Evolutionary conservation across 495 filamentous ascomycete genomes (phyloP), one percentile per base, ranked within the genome.

Genomic region (Lepidopterella palustris): DNA sequence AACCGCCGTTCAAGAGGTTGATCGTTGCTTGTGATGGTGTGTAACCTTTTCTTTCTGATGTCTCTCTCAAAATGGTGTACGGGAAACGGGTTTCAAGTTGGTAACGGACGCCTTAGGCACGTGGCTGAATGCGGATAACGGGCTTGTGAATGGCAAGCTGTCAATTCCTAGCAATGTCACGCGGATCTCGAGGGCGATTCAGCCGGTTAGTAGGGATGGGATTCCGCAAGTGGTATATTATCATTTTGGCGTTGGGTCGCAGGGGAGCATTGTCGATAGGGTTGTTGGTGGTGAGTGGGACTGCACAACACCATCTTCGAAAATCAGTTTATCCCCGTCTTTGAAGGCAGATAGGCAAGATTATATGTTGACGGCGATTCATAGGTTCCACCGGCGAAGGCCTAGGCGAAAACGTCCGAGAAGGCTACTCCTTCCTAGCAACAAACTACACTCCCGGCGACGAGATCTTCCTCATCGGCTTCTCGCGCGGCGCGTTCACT

Each of bases 401-500:
- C 8, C 56, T 76, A 9, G 56, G 55, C 9, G 71, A 85, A 71
- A 82, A 86, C 63, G 81, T 90, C 47, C 76, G 83, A 23, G 82
- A 84, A 63, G 81, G 79, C 0, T 90, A 90, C 67, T 76, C 79
- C 5, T 89, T 87, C 63, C 68, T 88, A 15, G 79, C 79, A 23
- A 80, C 82, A 45, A 90, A 90, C 72, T 88, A 83, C 61, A 71
- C 78, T 27, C 78, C 80, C 21, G 80, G 82, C 10, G 86, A 89
- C 64, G 84, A 89, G 61, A 87, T 89, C 45, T 76, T 88, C 54
- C 75, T 90, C 24, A 60, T 88, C 24, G 87, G 86, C 8, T 90
- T 89, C 72, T 88, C 85, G 25, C 78, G 87, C 2, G 85, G 87
- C 8, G 85, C 86, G n/a, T 90, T 84, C 63, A 88, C 86, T 0